These are phyloP conservation scores for Parascedosporium putredinis DNA, from an alignment of 2,329 filamentous ascomycete genomes.

Conservation along the genomic window DNA sequence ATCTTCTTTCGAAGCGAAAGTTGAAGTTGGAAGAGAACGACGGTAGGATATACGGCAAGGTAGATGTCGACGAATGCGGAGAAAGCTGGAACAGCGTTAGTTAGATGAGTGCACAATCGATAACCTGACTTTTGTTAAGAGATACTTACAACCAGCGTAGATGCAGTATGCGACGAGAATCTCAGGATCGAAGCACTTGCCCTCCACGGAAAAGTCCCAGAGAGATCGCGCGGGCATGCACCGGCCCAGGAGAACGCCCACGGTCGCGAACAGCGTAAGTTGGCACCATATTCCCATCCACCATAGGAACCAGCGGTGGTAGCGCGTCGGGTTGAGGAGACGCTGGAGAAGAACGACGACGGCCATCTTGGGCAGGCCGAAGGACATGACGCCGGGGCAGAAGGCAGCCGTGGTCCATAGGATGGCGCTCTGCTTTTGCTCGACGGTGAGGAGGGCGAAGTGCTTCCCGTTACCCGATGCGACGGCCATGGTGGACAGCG, in stretches of 20 bases:
- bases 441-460: constrained; percentile 10
- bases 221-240: constrained; percentile 15
- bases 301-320: constrained; percentile 16
- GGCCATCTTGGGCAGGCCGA: constrained; percentile 20
- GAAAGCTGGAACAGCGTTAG: constrained; percentile 14
- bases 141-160: constrained; percentile 3
- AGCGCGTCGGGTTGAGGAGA: constrained; percentile 16
- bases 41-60: constrained; percentile 28
- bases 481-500: constrained; percentile 13
- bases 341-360: constrained; percentile 16
- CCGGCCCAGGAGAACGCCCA: constrained; percentile 15
- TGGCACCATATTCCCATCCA: constrained; percentile 11
- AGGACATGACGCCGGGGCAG: constrained; percentile 17
- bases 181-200: constrained; percentile 12
- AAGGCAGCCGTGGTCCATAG: constrained; percentile 18
- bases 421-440: constrained; percentile 11
- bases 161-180: constrained; percentile 10
- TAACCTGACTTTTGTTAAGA: no score
- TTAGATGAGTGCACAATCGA: background rate
- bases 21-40: constrained; percentile 26
- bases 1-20: constrained; percentile 29
- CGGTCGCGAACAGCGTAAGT: constrained; percentile 12
- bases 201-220: constrained; percentile 15
- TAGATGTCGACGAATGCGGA: constrained; percentile 30
- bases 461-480: constrained; percentile 15